Conservation (phyloP, 2,329 filamentous ascomycete genomes). For the Epichloe bromicola region DNA sequence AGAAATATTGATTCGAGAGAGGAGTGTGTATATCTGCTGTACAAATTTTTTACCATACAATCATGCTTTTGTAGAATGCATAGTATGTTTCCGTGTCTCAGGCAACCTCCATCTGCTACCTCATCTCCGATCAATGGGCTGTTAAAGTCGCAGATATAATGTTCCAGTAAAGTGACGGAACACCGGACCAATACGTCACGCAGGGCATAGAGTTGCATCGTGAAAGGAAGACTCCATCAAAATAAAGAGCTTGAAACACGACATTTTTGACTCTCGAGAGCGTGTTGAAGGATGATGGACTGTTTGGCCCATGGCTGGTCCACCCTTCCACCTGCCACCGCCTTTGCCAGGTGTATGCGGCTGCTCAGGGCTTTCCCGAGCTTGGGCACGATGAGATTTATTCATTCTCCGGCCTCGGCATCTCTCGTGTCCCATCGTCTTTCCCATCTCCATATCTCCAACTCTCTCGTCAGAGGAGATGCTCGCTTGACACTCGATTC, state of each 20-base stretch:
- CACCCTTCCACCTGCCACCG: not conserved
- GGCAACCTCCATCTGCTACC: not conserved
- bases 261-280: not conserved
- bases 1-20: not conserved
- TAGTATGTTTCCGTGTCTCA: not conserved
- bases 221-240: not conserved
- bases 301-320: not conserved
- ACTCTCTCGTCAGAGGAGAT: not conserved
- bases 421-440: slow-evolving; percentile 5
- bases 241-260: not conserved
- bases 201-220: no score
- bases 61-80: not conserved
- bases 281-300: not conserved
- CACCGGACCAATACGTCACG: no score
- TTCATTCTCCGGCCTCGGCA: slow-evolving; percentile 1
- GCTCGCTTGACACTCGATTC: slow-evolving; percentile 9
- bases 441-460: slow-evolving; percentile 1
- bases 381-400: not conserved
- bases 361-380: slow-evolving; percentile 4
- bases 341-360: slow-evolving; percentile 4
- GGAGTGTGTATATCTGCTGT: not conserved
- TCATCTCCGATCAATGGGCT: not conserved
- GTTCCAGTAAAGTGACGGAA: not conserved
- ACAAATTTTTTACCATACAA: not conserved
- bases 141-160: not conserved